Base-by-base conservation (phyloP, 2,329 filamentous ascomycete species). In the Drechslera avenae region DNA sequence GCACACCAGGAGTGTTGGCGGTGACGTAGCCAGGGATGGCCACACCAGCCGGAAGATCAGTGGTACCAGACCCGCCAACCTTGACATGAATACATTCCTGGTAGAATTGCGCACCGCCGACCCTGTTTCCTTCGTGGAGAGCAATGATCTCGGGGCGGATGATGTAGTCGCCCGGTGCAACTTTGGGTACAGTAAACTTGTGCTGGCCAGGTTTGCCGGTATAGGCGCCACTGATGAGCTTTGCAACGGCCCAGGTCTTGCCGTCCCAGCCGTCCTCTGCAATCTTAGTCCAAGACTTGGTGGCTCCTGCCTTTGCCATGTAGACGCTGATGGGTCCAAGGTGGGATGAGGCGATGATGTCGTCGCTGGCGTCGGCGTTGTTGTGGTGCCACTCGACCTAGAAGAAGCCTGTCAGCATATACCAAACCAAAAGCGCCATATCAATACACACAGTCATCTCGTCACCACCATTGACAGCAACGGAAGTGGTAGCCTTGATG, bases 301-400 rank as follows among this genome's bases (percentile, higher is more conserved):
- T 75, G 40, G 66, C 63, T 14, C 65, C 58, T 33, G 72, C 70
- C 40, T 75, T 73, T 2, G 79, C 78, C 56, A 81, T 77, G 64
- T 80, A 83, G 54, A 78, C 80, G 56, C 78, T 74, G 62, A 83
- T 68, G 32, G 80, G 81, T 8, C 81, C 81, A 65, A 75, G 68
- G 74, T 83, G 81, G 41, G 77, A 79, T 19, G 42, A 30, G 57
- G 73, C 81, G 43, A 83, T 79, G 72, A 83, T 81, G 64, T 82
- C 80, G 68, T 82, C 79, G 17, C 56, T 51, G 28, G 60, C 51
- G 52, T 62, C 61, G 36, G 78, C 75, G 61, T 32, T 74, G 68
- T 83, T 62, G 72, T 83, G 80, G 68, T 77, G 77, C 80, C 79
- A 83, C 67, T 82, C 76, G 60, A 69, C 64, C 53, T 56, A 36